Conservation (phyloP, 1,284 basidiomycete genomes). For the Rugosomyces carneus region DNA sequence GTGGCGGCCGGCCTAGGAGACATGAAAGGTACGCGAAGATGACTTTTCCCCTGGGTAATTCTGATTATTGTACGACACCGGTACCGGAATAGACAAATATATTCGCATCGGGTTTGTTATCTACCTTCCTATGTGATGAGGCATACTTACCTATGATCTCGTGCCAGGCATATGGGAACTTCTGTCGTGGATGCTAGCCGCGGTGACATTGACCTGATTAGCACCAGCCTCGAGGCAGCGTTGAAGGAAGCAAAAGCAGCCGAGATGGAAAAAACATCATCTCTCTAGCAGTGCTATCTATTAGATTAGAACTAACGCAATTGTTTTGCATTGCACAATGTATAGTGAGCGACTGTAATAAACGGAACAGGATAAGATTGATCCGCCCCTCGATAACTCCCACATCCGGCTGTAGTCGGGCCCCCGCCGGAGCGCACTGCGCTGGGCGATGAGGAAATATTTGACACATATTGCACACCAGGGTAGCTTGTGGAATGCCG, state of each 20-base stretch:
- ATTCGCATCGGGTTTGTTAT: conserved; percentile 68
- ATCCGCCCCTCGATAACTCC: conserved; percentile 4
- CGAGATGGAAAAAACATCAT: neutral
- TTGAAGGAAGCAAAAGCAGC: conserved; percentile 12
- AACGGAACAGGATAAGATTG: conserved; percentile 11
- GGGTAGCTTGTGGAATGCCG: neutral
- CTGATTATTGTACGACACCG: neutral
- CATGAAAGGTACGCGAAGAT: conserved; percentile 61
- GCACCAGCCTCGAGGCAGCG: conserved; percentile 2
- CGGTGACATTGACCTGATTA: conserved; percentile 74
- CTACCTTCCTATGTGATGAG: neutral
- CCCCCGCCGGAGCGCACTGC: conserved; percentile 3
- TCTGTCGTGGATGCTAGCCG: conserved; percentile 68
- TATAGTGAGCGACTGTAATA: neutral
- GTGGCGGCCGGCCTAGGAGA: conserved; percentile 86
- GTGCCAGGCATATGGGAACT: conserved; percentile 81
- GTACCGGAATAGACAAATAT: conserved; percentile 48
- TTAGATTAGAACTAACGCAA: neutral
- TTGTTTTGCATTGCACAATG: neutral
- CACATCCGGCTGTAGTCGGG: conserved; percentile 3
- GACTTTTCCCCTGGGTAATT: neutral
- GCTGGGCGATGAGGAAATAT: neutral
- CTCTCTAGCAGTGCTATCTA: neutral
- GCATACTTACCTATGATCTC: neutral
- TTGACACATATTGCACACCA: neutral